Evolutionary conservation across 352 stramenopile species (phyloP), one percentile per base, ranked within the genome.

Genomic region (Globisporangium uncinulatum): DNA sequence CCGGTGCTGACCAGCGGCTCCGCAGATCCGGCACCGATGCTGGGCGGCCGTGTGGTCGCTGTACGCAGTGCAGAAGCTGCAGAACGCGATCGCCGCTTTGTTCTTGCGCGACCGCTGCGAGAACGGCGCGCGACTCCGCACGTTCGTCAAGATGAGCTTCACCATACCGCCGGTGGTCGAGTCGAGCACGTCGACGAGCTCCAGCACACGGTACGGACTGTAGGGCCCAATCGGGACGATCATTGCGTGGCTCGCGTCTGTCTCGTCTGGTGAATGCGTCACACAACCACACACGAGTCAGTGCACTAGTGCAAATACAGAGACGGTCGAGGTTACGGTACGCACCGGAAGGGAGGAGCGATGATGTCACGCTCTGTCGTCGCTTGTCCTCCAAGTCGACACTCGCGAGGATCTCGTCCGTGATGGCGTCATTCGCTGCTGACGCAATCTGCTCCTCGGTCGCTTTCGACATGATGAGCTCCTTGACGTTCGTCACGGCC

Each of bases 171-270:
- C 80, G 0, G 83, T 91, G 8, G 74, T 87, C 29, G 80, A 80
- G 57, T 93, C 83, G 41, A 92, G 66, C 47, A 90, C 73, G 56
- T 91, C 80, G 29, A 90, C 72, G 3, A 93, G 69, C 51, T 90
- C 80, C 10, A 90, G 61, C 51, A 90, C 76, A n/a, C 74, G 70
- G 58, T 87, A 88, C 19, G 73, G 68, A 45, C 64, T 77, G 58
- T 79, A 72, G 20, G 73, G 67, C 8, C 60, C 69, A 3, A 61
- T 5, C 13, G 54, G 41, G 31, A 62, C 42, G 8, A 49, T 42
- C 50, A 17, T 21, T 2, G 19, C 19, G 6, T 19, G 46, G 36
- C 9, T 51, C 8, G 21, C 14, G 43, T 45, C 42, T 54, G 21
- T 43, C 55, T 61, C 24, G 24, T 29, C 24, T 29, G 24, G 39